Percentiles rank a stretch among this genome's conserved stretches.
Conservation (phyloP, 164 flowering plant species). For the Liriodendron chinense region DNA sequence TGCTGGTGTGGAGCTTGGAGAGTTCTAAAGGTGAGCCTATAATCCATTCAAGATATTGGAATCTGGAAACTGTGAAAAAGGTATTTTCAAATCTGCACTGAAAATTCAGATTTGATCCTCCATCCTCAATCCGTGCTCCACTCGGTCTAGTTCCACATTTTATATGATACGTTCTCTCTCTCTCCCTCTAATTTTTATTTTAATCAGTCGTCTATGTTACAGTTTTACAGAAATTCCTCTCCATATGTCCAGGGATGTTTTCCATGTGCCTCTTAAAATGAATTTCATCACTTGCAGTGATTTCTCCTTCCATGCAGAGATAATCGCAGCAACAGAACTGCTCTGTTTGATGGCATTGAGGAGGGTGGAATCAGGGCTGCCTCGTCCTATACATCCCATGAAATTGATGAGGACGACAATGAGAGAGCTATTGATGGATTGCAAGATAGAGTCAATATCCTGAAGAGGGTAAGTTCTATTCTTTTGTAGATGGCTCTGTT, state of each 20-base stretch:
- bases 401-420: slow-evolving; percentile 60
- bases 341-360: slow-evolving; percentile 89
- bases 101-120: too few species aligned
- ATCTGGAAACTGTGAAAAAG: too few species aligned
- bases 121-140: too few species aligned
- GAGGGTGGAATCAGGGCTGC: slow-evolving; percentile 89
- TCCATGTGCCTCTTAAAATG: not conserved
- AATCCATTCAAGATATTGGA: too few species aligned
- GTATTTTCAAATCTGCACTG: too few species aligned
- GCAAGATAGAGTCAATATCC: slow-evolving; percentile 70
- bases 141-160: too few species aligned
- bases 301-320: slow-evolving; percentile 43
- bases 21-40: too few species aligned
- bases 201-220: too few species aligned
- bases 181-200: not conserved
- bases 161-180: too few species aligned
- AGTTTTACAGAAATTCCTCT: not conserved
- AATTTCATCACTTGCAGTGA: not conserved
- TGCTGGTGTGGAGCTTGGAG: too few species aligned
- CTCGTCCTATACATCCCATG: slow-evolving; percentile 69
- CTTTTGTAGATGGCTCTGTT: not conserved
- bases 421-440: slow-evolving; percentile 67
- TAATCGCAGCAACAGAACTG: slow-evolving; percentile 45
- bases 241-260: not conserved
- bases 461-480: slow-evolving; percentile 65